Evolutionary conservation across 306 rosid species (phyloP).

Genomic region (Malus sieversii): DNA sequence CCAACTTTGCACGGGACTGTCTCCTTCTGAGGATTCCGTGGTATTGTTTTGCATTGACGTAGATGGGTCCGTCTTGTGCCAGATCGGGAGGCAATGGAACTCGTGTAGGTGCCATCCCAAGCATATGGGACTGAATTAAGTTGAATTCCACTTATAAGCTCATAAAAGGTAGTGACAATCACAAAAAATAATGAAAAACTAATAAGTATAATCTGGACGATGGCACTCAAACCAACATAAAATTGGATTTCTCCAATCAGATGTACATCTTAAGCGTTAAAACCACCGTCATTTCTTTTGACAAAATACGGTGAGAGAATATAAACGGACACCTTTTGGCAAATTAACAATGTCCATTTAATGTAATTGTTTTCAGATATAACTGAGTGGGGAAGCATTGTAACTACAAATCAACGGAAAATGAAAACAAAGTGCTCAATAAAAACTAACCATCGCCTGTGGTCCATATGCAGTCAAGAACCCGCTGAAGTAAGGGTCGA

Average conservation of each 20-base stretch:
- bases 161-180: not conserved
- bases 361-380: too few species aligned
- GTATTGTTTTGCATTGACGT: slow-evolving; percentile 86
- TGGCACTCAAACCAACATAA: not conserved
- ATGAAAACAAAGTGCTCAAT: not conserved
- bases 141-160: not conserved
- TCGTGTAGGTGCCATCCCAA: slow-evolving; percentile 58
- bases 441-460: slow-evolving; percentile 52
- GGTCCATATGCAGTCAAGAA: slow-evolving; percentile 46
- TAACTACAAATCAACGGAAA: not conserved
- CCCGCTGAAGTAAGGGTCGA: slow-evolving; percentile 47
- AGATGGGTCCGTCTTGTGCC: slow-evolving; percentile 78
- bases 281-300: not conserved
- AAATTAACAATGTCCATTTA: too few species aligned
- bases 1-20: slow-evolving; percentile 85
- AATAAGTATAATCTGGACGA: not conserved
- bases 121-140: slow-evolving; percentile 39
- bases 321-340: not conserved
- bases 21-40: slow-evolving; percentile 87
- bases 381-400: not conserved
- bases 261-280: not conserved
- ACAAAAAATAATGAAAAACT: not conserved
- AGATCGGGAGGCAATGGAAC: slow-evolving; percentile 67
- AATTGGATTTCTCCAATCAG: not conserved
- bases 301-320: not conserved